Evolutionary conservation across 116 monocot genomes (phyloP).

Genomic region (Papilionanthe hybrid): DNA sequence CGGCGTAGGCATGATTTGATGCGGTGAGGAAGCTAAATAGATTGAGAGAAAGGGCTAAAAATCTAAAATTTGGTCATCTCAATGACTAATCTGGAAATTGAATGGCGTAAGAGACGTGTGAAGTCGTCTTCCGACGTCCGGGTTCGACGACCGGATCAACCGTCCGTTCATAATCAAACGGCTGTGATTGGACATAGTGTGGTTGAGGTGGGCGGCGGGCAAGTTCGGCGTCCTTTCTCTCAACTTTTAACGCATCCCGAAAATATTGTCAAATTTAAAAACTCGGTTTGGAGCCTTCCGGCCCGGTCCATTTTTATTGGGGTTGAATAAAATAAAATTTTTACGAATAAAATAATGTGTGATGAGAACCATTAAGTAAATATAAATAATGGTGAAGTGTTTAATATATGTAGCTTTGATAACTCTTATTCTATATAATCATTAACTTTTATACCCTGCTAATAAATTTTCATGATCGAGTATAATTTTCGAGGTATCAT

Average conservation of each 20-base stretch:
- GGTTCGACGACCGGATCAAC: too few relatives aligned
- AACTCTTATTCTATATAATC: too few relatives aligned
- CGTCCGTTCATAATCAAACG: neutral
- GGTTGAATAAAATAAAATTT: neutral
- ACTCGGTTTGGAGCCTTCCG: neutral
- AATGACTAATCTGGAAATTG: neutral
- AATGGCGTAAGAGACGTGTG: conserved; percentile 5
- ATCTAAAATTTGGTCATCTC: neutral
- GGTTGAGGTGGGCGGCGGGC: neutral
- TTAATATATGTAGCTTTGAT: too few relatives aligned
- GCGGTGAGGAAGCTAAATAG: neutral
- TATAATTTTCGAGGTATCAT: too few relatives aligned
- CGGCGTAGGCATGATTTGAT: neutral
- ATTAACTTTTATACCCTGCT: too few relatives aligned
- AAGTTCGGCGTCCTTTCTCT: neutral
- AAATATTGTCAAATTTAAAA: neutral
- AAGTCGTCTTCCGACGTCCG: neutral
- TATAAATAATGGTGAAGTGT: too few relatives aligned
- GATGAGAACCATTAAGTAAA: too few relatives aligned
- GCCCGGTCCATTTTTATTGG: conserved; percentile 16
- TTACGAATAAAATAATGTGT: too few relatives aligned
- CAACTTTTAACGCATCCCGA: neutral
- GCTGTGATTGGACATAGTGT: neutral
- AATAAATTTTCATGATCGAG: too few relatives aligned
- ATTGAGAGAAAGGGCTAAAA: neutral